Evolutionary conservation across 441 rosid genomes (phyloP).

Genomic region (Geranium incanum): DNA sequence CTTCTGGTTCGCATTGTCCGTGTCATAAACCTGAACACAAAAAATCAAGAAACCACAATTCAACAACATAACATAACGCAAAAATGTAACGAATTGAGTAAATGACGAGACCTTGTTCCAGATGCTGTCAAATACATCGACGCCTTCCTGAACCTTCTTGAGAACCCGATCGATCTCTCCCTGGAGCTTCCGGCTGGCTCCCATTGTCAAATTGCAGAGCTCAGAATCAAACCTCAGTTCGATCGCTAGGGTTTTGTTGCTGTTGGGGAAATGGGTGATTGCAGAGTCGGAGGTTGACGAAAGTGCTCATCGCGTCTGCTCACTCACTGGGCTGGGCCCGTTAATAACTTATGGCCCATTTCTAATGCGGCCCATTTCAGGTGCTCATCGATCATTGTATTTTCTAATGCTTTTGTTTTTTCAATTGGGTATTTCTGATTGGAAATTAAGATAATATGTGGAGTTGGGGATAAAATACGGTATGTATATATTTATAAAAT

Average conservation of each 20-base stretch:
- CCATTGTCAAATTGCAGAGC: conserved; percentile 37
- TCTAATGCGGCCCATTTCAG: background rate
- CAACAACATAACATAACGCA: background rate
- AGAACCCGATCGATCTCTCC: conserved; percentile 98
- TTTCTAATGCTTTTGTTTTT: too few species aligned
- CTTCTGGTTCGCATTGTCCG: conserved; percentile 95
- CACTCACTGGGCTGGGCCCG: too few species aligned
- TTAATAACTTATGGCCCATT: too few species aligned
- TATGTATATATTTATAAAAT: too few species aligned
- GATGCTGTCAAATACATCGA: conserved; percentile 93
- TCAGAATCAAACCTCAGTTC: background rate
- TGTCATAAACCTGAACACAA: conserved; percentile 75
- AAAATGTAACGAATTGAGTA: background rate
- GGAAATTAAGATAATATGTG: background rate
- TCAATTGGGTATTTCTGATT: background rate
- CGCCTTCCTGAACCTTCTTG: conserved; percentile 98
- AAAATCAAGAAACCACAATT: background rate
- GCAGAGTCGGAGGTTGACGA: background rate
- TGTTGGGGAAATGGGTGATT: background rate
- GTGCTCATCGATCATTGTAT: background rate
- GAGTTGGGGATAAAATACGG: background rate
- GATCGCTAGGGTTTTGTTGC: background rate
- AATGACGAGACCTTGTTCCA: conserved; percentile 75
- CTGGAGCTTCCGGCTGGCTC: conserved; percentile 96
- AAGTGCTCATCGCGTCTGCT: background rate